A percentile compares a stretch with the other conserved stretches of the same genome.
These are phyloP conservation scores for Pichia kluyveri DNA, from an alignment of 805 yeast species.

Conservation along the genomic window DNA sequence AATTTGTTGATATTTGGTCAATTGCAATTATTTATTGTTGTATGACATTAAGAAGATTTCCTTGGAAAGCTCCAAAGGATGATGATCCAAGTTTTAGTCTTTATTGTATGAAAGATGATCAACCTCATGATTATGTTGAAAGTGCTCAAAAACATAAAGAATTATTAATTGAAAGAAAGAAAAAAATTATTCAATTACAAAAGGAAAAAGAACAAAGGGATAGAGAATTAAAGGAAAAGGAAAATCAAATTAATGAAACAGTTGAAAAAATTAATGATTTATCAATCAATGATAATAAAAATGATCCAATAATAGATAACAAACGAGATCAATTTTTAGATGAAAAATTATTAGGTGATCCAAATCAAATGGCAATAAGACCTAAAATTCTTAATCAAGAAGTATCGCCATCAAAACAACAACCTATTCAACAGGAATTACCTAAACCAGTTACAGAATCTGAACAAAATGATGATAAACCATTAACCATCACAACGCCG, in stretches of 20 bases:
- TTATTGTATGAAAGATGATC: conserved; percentile 59
- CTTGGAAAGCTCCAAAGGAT: conserved; percentile 75
- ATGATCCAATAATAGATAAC: not conserved
- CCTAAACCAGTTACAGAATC: no score
- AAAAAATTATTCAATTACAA: conserved; percentile 31
- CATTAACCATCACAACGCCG: no score
- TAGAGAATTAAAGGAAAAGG: not conserved
- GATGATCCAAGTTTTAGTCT: conserved; percentile 64
- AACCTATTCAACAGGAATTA: no score
- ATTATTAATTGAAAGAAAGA: conserved; percentile 49
- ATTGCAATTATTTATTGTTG: conserved; percentile 79
- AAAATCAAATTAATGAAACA: not conserved
- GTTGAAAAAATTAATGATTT: conserved; percentile 5
- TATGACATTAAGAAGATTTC: conserved; percentile 77
- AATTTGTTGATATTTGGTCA: conserved; percentile 78
- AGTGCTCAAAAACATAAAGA: conserved; percentile 67
- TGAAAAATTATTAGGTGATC: conserved; percentile 19
- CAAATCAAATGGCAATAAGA: conserved; percentile 15
- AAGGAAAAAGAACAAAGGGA: conserved; percentile 9
- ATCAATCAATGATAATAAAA: not conserved
- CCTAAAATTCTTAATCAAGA: not conserved
- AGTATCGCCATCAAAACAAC: no score
- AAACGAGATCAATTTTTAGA: not conserved
- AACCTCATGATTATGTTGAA: conserved; percentile 64
- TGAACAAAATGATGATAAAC: not conserved